phyloP scores from a whole-genome alignment of 2,329 filamentous ascomycete genomes.

The Ophiocordyceps camponoti-floridani region DNA sequence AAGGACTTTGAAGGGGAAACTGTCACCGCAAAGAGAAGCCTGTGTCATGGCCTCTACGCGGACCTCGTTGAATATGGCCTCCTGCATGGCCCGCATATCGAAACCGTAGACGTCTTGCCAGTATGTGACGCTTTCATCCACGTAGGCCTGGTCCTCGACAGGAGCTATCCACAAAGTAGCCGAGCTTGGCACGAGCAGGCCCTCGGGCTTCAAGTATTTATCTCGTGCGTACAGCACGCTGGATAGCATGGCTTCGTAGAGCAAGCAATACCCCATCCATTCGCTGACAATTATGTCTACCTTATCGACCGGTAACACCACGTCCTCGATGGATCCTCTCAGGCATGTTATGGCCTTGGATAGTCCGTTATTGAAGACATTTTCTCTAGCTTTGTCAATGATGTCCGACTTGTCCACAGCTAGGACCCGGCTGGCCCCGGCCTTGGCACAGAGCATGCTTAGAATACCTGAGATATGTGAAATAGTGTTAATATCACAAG shows the following conservation, averaged over 20 bases:
- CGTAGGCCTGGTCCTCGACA: conserved; percentile 57
- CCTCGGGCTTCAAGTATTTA: conserved; percentile 62
- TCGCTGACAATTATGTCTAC: conserved; percentile 94
- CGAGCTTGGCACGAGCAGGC: conserved; percentile 75
- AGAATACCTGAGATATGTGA: conserved; percentile 44
- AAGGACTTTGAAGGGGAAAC: conserved; percentile 53
- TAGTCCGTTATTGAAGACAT: conserved; percentile 66
- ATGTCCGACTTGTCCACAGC: conserved; percentile 88
- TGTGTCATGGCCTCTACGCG: conserved; percentile 55
- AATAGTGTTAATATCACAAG: neutral
- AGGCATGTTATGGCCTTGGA: conserved; percentile 59
- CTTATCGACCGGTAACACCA: conserved; percentile 55
- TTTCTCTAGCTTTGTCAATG: conserved; percentile 70
- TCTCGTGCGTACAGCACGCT: conserved; percentile 81
- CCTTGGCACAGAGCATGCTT: conserved; percentile 86
- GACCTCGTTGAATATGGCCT: conserved; percentile 66
- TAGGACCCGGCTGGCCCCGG: conserved; percentile 71
- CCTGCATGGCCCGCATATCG: conserved; percentile 81
- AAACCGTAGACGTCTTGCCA: conserved; percentile 93
- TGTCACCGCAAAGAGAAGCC: conserved; percentile 37
- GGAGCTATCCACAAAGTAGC: conserved; percentile 71
- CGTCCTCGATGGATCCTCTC: conserved; percentile 76
- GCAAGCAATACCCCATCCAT: conserved; percentile 92
- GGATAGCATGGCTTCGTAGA: conserved; percentile 93
- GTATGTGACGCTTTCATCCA: conserved; percentile 62